phyloP scores from a whole-genome alignment of 2,329 filamentous ascomycete genomes.

The Trichoderma endophyticum region DNA sequence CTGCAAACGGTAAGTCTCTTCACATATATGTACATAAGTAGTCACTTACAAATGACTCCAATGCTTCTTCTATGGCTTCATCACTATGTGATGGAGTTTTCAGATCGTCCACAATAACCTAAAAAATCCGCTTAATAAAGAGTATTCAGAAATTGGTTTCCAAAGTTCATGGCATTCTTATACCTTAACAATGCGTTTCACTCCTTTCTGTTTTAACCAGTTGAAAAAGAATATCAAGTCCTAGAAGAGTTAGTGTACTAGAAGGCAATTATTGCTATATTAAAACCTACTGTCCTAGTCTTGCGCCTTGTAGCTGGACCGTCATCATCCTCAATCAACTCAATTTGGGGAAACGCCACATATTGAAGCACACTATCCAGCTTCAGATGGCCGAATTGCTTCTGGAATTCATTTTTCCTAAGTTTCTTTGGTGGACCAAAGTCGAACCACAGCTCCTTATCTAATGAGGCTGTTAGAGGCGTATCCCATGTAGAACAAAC shows the following conservation, averaged over 20 bases:
- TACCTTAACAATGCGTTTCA: slow-evolving; percentile 2
- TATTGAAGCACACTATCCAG: neutral
- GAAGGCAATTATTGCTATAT: neutral
- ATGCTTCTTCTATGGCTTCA: neutral
- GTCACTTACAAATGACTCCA: neutral
- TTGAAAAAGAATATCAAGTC: neutral
- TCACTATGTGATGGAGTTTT: neutral
- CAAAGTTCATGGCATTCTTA: neutral
- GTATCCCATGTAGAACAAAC: neutral
- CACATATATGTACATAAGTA: neutral
- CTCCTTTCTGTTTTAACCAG: neutral
- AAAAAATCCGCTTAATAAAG: neutral
- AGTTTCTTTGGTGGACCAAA: neutral
- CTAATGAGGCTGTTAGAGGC: neutral
- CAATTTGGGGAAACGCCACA: neutral
- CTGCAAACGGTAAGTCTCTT: neutral
- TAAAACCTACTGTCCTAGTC: neutral
- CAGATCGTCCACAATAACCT: slow-evolving; percentile 1
- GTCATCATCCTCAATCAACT: neutral
- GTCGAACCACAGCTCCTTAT: slow-evolving; percentile 9
- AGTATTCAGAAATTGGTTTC: neutral
- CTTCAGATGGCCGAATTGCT: neutral
- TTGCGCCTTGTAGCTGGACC: neutral
- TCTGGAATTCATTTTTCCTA: neutral
- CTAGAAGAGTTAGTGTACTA: neutral